Evolutionary conservation across 164 flowering plant species (phyloP).

Genomic region (Vitis rupestris): DNA sequence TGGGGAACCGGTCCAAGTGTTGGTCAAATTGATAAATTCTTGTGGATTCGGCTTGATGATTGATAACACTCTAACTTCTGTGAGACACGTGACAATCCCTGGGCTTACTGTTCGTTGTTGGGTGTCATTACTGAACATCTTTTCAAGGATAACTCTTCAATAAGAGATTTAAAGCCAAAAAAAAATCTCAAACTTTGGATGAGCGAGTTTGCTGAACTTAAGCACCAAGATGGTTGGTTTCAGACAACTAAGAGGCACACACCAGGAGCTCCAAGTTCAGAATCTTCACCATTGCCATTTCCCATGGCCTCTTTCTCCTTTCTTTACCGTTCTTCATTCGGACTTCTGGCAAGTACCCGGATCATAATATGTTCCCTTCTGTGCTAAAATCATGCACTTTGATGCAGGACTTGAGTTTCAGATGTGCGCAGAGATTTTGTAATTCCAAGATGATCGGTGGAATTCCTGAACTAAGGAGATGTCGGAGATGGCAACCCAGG

Average conservation of each 20-base stretch:
- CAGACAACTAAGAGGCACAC: too few relatives aligned
- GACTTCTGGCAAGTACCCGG: slow-evolving; percentile 53
- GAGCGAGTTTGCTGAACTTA: too few relatives aligned
- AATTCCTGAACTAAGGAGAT: slow-evolving; percentile 30
- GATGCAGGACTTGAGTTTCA: slow-evolving; percentile 51
- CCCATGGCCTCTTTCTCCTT: slow-evolving; percentile 34
- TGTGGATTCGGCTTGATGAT: slow-evolving; percentile 92
- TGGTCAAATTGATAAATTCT: slow-evolving; percentile 97
- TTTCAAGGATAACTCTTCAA: slow-evolving; percentile 47
- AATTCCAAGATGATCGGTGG: slow-evolving; percentile 35
- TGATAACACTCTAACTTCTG: slow-evolving; percentile 89
- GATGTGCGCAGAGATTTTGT: slow-evolving; percentile 7
- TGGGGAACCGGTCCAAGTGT: slow-evolving; percentile 91
- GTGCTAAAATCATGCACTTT: slow-evolving; percentile 63
- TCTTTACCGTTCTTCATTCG: slow-evolving; percentile 41
- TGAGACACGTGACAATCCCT: slow-evolving; percentile 76
- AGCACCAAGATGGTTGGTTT: too few relatives aligned
- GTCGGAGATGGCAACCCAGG: too few relatives aligned
- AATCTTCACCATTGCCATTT: slow-evolving; percentile 17
- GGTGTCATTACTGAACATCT: slow-evolving; percentile 94
- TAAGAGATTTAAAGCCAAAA: too few relatives aligned
- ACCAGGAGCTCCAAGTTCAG: too few relatives aligned
- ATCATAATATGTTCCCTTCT: slow-evolving; percentile 71
- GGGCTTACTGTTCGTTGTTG: slow-evolving; percentile 93
- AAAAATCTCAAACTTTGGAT: too few relatives aligned